phyloP scores from a whole-genome alignment of 176 grass and related monocot species.

The Olyra latifolia region DNA sequence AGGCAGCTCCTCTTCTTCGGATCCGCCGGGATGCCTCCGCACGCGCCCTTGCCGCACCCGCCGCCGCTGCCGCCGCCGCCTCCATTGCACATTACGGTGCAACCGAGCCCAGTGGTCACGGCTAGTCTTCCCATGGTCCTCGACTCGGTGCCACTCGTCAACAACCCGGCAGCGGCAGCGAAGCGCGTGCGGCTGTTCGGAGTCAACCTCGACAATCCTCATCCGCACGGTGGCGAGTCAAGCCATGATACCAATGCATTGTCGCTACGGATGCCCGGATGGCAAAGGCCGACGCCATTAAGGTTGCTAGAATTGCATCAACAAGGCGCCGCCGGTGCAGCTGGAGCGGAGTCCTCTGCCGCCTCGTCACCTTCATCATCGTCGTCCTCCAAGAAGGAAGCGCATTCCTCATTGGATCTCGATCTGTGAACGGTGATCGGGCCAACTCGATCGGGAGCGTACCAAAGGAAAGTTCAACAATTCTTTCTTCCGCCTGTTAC shows the following conservation, averaged over 20 bases:
- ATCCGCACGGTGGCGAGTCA: conserved; percentile 35
- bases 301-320: conserved; percentile 48
- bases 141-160: conserved; percentile 62
- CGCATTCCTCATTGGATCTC: conserved; percentile 86
- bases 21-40: conserved; percentile 29
- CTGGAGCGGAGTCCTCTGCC: conserved; percentile 37
- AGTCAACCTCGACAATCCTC: conserved; percentile 81
- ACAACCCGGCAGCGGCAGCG: conserved; percentile 33
- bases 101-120: conserved; percentile 19
- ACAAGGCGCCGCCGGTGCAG: background rate
- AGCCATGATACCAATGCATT: conserved; percentile 43
- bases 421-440: conserved; percentile 60
- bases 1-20: conserved; percentile 61
- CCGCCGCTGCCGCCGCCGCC: background rate
- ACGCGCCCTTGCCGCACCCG: conserved; percentile 40
- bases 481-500: conserved; percentile 47
- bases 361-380: conserved; percentile 57
- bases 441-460: conserved; percentile 20
- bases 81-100: conserved; percentile 52
- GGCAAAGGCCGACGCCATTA: conserved; percentile 52
- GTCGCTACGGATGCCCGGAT: conserved; percentile 58
- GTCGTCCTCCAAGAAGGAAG: conserved; percentile 69
- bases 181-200: conserved; percentile 96
- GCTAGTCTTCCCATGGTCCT: conserved; percentile 53
- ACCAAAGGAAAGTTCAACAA: conserved; percentile 68